Conservation (phyloP, 352 stramenopile genomes). For the Phytopythium mirpurense region DNA sequence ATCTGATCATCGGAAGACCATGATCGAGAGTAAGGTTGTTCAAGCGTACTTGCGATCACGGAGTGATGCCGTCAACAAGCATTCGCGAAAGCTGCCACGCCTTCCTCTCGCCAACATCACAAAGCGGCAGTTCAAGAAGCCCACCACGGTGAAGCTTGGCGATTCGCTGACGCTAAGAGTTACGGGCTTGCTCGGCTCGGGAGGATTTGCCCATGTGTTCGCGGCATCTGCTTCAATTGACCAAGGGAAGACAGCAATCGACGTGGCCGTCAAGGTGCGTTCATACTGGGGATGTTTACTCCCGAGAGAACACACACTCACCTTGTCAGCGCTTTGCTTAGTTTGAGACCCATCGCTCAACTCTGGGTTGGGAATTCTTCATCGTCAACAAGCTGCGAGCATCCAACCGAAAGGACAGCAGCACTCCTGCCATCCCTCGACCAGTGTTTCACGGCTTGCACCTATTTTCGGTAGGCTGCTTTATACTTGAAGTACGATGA, state of each 20-base stretch:
- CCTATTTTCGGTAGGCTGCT: constrained; percentile 45
- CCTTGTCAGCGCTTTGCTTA: constrained; percentile 10
- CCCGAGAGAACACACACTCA: too few species aligned
- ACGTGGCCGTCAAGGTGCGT: constrained; percentile 65
- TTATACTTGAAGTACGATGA: background rate
- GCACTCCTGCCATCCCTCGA: constrained; percentile 1
- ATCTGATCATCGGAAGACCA: constrained; percentile 31
- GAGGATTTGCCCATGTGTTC: constrained; percentile 75
- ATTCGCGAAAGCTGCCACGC: constrained; percentile 40
- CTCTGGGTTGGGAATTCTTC: constrained; percentile 81
- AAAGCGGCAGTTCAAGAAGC: constrained; percentile 54
- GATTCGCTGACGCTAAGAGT: constrained; percentile 31
- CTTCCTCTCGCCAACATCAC: constrained; percentile 37
- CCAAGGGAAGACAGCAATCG: constrained; percentile 11
- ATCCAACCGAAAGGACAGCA: background rate
- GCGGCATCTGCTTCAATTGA: constrained; percentile 34
- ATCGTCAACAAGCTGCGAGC: constrained; percentile 44
- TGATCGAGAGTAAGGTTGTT: constrained; percentile 39
- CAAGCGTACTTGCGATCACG: constrained; percentile 37
- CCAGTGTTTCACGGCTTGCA: constrained; percentile 27
- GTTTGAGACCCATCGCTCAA: constrained; percentile 64
- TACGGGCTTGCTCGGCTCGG: constrained; percentile 56
- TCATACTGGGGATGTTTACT: background rate
- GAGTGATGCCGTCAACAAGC: constrained; percentile 41
- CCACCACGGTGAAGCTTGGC: constrained; percentile 31